Conservation (phyloP, 2,329 filamentous ascomycete species). For the Penicillium hordei region DNA sequence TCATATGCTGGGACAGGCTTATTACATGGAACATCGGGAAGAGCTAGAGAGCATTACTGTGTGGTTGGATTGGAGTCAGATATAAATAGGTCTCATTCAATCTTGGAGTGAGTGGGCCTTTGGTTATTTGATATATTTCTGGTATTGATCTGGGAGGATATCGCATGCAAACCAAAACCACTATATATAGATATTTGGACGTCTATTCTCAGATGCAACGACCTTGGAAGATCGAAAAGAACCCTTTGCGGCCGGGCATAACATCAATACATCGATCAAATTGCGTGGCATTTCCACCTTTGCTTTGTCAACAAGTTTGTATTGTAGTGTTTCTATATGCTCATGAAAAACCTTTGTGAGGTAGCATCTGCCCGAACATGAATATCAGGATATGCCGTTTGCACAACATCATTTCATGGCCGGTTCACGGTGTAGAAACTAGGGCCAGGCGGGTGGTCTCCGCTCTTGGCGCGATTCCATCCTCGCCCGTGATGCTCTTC, state of each 20-base stretch:
- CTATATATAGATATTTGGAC: neutral
- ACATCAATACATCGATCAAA: neutral
- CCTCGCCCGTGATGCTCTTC: neutral
- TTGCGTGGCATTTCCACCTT: neutral
- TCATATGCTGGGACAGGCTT: constrained; percentile 20
- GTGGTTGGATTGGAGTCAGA: constrained; percentile 14
- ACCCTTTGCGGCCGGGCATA: no score
- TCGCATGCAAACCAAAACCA: neutral
- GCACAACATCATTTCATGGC: no score
- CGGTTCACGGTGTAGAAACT: neutral
- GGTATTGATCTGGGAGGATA: neutral
- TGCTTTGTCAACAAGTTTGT: neutral
- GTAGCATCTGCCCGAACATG: neutral
- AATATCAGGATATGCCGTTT: neutral
- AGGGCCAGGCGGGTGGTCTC: neutral
- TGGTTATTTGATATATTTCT: neutral
- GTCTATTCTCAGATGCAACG: neutral
- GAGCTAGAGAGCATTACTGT: constrained; percentile 15
- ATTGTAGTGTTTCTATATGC: neutral
- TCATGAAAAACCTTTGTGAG: neutral
- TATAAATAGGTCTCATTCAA: neutral
- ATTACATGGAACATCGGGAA: constrained; percentile 19
- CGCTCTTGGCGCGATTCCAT: neutral
- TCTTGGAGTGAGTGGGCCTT: neutral
- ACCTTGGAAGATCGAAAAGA: neutral